A percentile compares a stretch with the other conserved stretches of the same genome.
Evolutionary conservation across 371 early-diverging fungal genomes (phyloP).

Genomic region (Mortierella sp.): DNA sequence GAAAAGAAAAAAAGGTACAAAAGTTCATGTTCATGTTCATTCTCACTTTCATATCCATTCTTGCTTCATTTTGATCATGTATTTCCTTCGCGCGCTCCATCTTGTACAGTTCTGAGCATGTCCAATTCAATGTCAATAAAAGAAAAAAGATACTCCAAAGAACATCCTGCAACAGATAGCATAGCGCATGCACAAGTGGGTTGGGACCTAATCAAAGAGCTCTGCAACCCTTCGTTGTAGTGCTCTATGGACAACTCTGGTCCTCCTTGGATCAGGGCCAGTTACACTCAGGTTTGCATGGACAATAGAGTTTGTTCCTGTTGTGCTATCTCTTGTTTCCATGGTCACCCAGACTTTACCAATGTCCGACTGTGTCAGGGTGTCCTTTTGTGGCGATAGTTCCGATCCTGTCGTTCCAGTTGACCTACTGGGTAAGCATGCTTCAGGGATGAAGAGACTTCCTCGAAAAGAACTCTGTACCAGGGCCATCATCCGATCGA

Average conservation of each 20-base stretch:
- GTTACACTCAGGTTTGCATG: constrained; percentile 6
- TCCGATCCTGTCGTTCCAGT: too few relatives aligned
- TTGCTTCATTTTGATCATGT: neutral
- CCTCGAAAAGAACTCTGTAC: constrained; percentile 13
- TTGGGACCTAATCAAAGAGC: constrained; percentile 20
- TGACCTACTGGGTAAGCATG: constrained; percentile 6
- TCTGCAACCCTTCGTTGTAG: constrained; percentile 8
- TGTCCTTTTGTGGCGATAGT: neutral
- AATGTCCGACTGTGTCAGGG: neutral
- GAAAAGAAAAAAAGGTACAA: too few relatives aligned
- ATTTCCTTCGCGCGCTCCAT: too few relatives aligned
- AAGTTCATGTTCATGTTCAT: too few relatives aligned
- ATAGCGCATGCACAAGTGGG: too few relatives aligned
- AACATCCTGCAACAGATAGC: too few relatives aligned
- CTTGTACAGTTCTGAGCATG: constrained; percentile 5
- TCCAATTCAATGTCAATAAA: too few relatives aligned
- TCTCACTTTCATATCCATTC: neutral
- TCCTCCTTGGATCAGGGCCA: constrained; percentile 18
- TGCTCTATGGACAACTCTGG: constrained; percentile 9
- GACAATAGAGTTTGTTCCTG: neutral
- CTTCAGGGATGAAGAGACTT: constrained; percentile 9
- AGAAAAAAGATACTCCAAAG: too few relatives aligned
- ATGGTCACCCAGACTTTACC: constrained; percentile 20
- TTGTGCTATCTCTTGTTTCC: neutral
- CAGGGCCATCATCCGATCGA: constrained; percentile 1